A percentile compares a stretch with the other conserved stretches of the same genome.
Conservation (phyloP, 2,329 filamentous ascomycete species). For the Emergomyces orientalis region DNA sequence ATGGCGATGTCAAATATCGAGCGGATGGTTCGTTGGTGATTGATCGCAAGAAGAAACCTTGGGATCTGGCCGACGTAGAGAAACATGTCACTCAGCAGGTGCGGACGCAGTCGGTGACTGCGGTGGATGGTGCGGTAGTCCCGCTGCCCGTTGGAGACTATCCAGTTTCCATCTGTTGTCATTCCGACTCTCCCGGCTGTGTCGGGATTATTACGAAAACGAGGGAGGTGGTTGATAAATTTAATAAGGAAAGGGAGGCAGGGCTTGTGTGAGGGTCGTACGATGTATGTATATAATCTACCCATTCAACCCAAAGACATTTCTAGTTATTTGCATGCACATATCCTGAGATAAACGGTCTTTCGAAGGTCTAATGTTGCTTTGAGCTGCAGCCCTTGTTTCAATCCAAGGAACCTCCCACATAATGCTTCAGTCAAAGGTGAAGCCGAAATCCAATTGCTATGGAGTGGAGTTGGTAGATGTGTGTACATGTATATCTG, state of each 20-base stretch:
- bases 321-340: neutral
- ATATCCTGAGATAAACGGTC: neutral
- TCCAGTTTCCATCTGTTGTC: constrained; percentile 38
- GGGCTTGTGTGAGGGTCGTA: neutral
- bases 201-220: constrained; percentile 37
- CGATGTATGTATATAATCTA: neutral
- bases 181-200: constrained; percentile 41
- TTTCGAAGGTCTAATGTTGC: neutral
- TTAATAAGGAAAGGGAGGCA: constrained; percentile 27
- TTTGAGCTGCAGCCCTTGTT: neutral
- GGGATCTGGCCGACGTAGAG: constrained; percentile 33
- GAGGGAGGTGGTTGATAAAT: constrained; percentile 33
- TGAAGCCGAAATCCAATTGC: neutral
- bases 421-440: neutral
- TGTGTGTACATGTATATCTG: neutral
- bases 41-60: constrained; percentile 50
- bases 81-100: constrained; percentile 37
- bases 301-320: neutral
- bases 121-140: constrained; percentile 34
- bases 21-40: constrained; percentile 44
- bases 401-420: neutral
- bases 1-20: constrained; percentile 49
- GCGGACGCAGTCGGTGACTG: constrained; percentile 34
- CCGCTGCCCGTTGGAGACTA: constrained; percentile 35
- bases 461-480: neutral